Evolutionary conservation across 192 early-diverging fungal species (phyloP).

Genomic region (Martensiomyces pterosporus): DNA sequence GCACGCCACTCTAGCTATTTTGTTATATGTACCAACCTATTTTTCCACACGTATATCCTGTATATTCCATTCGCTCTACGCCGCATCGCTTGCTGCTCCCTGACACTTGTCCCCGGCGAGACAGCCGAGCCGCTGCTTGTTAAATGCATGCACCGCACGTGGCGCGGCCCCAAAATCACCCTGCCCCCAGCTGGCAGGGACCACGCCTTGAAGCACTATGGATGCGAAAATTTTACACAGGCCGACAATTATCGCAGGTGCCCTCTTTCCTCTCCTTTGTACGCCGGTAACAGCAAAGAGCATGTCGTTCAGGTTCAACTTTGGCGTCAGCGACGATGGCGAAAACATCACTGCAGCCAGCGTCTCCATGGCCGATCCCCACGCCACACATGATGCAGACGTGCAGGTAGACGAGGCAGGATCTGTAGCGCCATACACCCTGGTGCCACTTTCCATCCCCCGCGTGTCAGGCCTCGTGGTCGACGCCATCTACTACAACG

Average conservation of each 20-base stretch:
- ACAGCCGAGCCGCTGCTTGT: too few relatives aligned
- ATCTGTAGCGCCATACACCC: conserved; percentile 7
- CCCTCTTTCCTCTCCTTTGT: background rate
- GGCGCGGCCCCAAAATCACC: too few relatives aligned
- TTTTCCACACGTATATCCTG: too few relatives aligned
- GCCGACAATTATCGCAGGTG: too few relatives aligned
- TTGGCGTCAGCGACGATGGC: conserved; percentile 25
- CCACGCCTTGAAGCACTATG: too few relatives aligned
- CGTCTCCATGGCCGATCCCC: background rate
- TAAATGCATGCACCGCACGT: too few relatives aligned
- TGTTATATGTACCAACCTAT: too few relatives aligned
- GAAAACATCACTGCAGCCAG: conserved; percentile 1
- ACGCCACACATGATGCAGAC: background rate
- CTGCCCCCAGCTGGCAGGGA: too few relatives aligned
- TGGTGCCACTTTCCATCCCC: conserved; percentile 26
- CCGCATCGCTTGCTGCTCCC: too few relatives aligned
- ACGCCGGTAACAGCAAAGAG: background rate
- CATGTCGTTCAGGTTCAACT: conserved; percentile 50
- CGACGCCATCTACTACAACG: conserved; percentile 33
- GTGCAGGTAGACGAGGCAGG: background rate
- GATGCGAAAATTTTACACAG: too few relatives aligned
- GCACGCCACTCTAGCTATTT: conserved; percentile 1
- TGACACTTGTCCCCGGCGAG: too few relatives aligned
- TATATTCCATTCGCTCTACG: too few relatives aligned
- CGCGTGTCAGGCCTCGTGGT: conserved; percentile 31